Evolutionary conservation across 495 filamentous ascomycete species (phyloP), one percentile per base, ranked within the genome.

Genomic region (Daldinia bambusicola): DNA sequence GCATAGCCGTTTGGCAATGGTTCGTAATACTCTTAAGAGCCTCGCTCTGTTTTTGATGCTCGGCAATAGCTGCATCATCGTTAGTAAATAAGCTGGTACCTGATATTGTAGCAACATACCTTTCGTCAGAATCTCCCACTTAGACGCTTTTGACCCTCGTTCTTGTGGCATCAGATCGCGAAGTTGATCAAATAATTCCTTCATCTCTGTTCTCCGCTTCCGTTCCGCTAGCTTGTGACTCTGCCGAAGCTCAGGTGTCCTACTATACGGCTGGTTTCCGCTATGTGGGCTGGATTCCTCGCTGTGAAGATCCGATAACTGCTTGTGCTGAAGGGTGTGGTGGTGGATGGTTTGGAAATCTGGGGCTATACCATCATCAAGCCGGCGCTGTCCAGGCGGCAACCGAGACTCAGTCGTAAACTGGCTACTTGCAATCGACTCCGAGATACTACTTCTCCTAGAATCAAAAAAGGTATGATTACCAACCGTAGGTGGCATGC

Each of bases 101-200:
- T 18, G 31, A 37, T 48, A 12, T n/a, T 41, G 12, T 8, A 30
- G 43, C 18, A 13, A 71, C 82, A 38, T 84, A 97, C 94, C 92
- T 86, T 95, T 94, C 9, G 93, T 96, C n/a, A 99, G 79, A 37
- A 97, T 97, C 75, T 99, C 95, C 96, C 96, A 99, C 80, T 99
- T 99, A 75, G 94, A 97, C 3, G 95, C 94, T 76, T 98, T 99
- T 50, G 92, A 91, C 18, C 94, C 95, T 56, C 94, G 89, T 65
- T 91, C 92, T 61, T 93, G 89, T 6, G 95, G 95, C 68, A 98
- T 89, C 43, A 93, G 86, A 58, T 90, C 85, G 40, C 94, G 89
- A 26, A 99, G 81, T 51, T 90, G 86, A 69, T 99, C 95, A 76
- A 98, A 98, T 6, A 98, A 85, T 75, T 94, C 91, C 79, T 99